phyloP scores from a whole-genome alignment of 441 rosid genomes.

The Populus tomentosa region DNA sequence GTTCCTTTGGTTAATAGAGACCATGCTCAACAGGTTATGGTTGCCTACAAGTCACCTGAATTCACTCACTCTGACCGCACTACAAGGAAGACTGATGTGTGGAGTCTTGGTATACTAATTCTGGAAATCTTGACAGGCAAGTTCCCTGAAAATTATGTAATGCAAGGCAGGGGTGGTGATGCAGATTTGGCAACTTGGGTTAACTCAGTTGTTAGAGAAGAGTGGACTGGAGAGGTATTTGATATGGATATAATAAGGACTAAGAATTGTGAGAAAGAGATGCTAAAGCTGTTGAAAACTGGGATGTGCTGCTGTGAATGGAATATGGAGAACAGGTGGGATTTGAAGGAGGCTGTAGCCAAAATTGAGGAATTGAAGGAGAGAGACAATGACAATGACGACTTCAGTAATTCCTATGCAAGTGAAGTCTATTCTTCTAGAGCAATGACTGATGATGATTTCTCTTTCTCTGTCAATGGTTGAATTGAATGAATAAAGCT shows the following conservation, averaged over 20 bases:
- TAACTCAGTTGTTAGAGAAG: conserved; percentile 68
- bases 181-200: conserved; percentile 77
- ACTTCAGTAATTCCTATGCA: conserved; percentile 48
- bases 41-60: conserved; percentile 80
- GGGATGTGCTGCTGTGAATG: conserved; percentile 86
- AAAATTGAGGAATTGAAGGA: conserved; percentile 59
- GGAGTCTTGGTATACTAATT: conserved; percentile 83
- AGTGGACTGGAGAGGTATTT: conserved; percentile 85
- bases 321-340: conserved; percentile 68
- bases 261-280: conserved; percentile 60
- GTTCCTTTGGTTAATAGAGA: conserved; percentile 53
- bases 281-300: conserved; percentile 74
- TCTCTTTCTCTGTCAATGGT: conserved; percentile 41
- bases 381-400: conserved; percentile 44
- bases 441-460: conserved; percentile 53
- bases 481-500: conserved; percentile 4
- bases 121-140: conserved; percentile 76
- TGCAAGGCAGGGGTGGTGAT: conserved; percentile 47
- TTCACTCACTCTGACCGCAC: conserved; percentile 41
- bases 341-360: conserved; percentile 52
- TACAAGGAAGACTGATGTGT: conserved; percentile 68
- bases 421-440: conserved; percentile 63
- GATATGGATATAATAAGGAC: conserved; percentile 73
- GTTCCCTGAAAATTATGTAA: conserved; percentile 67
- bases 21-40: conserved; percentile 67